Evolutionary conservation across 2,329 filamentous ascomycete genomes (phyloP), one percentile per base, ranked within the genome.

Genomic region (Phaeomoniella chlamydospora): DNA sequence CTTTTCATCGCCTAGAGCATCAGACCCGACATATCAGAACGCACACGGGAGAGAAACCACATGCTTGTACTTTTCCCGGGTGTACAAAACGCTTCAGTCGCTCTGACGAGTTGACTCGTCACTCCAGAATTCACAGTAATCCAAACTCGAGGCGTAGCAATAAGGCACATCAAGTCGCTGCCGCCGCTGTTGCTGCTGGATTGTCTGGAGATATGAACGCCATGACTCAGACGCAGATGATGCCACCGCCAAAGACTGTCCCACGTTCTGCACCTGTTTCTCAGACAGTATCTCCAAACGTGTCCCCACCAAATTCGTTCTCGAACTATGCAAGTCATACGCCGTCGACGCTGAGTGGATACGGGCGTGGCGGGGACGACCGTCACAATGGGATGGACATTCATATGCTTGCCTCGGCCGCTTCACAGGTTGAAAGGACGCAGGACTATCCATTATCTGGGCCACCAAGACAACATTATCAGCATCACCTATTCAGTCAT

Each of bases 61-160:
- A 96, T 53, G 87, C 83, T 43, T 98, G 88, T 73, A 79, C 84
- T 57, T 94, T 88, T 53, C 86, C 85, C 3, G 86, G 87, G 49
- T 96, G 88, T 74, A 88, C 83, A 49, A 96, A 96, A 65, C 84
- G 88, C 52, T 96, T 98, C 67, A 93, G 84, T 45, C 79, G 88
- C 45, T 94, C 88, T 10, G 88, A 98, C 55, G 88, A 98, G 64
- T 70, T 98, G 48, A 98, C 90, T 43, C 79, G 88, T 42, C 88
- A 98, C 64, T 94, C 88, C 56, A 76, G 88, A 57, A 98, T 98
- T 65, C 88, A 98, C 73, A 94, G 84, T 74, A 98, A 96, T 64
- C 88, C 90, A 40, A 96, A 96, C 69, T 94, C 87, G 39, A 73
- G 90, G 54, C 71, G 88, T 53, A 87, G 85, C 46, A 92, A 93